Percentiles rank a stretch among this genome's conserved stretches.
These are phyloP conservation scores for Epithemia pelagica DNA, from an alignment of 108 stramenopile species.

Conservation along the genomic window DNA sequence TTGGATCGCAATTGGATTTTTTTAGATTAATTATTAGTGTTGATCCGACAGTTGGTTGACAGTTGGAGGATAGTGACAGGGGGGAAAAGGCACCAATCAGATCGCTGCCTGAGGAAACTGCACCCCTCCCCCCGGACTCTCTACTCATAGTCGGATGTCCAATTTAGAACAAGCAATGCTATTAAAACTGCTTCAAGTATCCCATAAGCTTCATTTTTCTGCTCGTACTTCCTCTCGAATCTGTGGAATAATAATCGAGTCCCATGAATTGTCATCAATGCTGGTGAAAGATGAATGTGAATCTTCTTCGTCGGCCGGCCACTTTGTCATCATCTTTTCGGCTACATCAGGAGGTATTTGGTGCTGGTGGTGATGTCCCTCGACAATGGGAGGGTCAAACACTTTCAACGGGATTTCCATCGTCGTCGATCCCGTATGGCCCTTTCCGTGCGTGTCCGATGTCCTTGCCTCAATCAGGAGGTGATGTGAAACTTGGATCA, in stretches of 20 bases:
- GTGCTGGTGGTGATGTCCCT: background rate
- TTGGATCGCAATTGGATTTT: too few species aligned
- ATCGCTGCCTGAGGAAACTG: too few species aligned
- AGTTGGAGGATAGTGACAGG: too few species aligned
- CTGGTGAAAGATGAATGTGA: background rate
- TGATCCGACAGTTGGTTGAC: too few species aligned
- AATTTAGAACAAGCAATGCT: too few species aligned
- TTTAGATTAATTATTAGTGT: too few species aligned
- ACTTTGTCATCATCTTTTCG: background rate
- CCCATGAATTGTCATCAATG: background rate
- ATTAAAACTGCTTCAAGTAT: too few species aligned
- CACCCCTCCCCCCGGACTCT: too few species aligned
- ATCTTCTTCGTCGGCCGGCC: background rate
- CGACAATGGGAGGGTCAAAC: background rate
- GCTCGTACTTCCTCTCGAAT: background rate
- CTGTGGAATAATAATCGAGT: background rate
- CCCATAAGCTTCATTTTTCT: too few species aligned
- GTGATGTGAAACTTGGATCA: background rate
- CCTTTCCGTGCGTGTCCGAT: background rate
- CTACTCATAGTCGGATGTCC: too few species aligned
- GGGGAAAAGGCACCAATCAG: too few species aligned
- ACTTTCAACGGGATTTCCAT: background rate
- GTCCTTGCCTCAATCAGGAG: background rate
- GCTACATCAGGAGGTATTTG: background rate
- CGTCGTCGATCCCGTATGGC: background rate